These are phyloP conservation scores for Plasmopara halstedii DNA, from an alignment of 352 stramenopile species.

Conservation along the genomic window DNA sequence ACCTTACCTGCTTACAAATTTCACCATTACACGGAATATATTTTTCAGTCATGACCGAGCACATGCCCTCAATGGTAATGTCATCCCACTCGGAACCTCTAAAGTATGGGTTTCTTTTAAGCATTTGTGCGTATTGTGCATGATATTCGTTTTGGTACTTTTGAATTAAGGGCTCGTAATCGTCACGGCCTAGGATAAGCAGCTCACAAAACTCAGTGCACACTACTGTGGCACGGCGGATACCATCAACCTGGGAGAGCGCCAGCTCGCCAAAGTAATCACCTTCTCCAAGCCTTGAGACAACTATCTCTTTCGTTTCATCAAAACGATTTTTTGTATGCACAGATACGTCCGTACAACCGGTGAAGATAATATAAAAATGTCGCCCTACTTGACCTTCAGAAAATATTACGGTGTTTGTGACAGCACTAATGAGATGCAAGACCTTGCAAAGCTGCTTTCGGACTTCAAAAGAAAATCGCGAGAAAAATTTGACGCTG, in stretches of 20 bases:
- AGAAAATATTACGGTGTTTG: constrained; percentile 75
- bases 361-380: constrained; percentile 82
- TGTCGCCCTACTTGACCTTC: constrained; percentile 68
- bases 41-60: constrained; percentile 79
- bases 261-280: constrained; percentile 78
- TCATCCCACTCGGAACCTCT: constrained; percentile 71
- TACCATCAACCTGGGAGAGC: constrained; percentile 51
- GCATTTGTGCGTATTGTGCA: constrained; percentile 67
- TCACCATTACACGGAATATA: constrained; percentile 60
- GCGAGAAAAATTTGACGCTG: constrained; percentile 81
- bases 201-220: constrained; percentile 71
- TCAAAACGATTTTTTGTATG: constrained; percentile 69
- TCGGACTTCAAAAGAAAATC: constrained; percentile 80
- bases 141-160: constrained; percentile 83
- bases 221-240: constrained; percentile 62
- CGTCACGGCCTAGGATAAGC: constrained; percentile 63
- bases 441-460: constrained; percentile 81
- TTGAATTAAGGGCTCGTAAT: constrained; percentile 76
- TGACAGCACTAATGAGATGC: constrained; percentile 65
- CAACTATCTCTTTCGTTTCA: constrained; percentile 50
- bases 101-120: constrained; percentile 74
- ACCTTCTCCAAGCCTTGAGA: constrained; percentile 55
- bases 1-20: constrained; percentile 65
- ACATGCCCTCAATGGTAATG: constrained; percentile 80
- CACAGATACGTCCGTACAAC: constrained; percentile 62